Percentiles rank a stretch among this genome's conserved stretches.
phyloP scores from a whole-genome alignment of 371 early-diverging fungal species.

The Dichotomocladium elegans region DNA sequence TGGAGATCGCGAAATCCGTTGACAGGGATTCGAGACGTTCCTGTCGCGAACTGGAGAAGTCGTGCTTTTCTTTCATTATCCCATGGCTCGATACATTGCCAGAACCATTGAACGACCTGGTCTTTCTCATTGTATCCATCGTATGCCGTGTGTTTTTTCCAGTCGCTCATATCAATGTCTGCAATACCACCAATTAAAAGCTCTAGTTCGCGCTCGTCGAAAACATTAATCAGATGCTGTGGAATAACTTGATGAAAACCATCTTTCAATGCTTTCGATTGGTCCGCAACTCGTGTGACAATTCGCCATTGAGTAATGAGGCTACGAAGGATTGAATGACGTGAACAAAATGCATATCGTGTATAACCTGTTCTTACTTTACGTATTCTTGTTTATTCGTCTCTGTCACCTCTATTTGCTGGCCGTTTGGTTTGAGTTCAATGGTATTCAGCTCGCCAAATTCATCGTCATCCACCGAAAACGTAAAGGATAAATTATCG shows the following conservation, averaged over 20 bases:
- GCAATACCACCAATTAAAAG: slow-evolving; percentile 95
- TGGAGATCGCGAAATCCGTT: slow-evolving; percentile 98
- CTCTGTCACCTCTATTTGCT: slow-evolving; percentile 89
- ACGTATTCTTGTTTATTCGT: slow-evolving; percentile 96
- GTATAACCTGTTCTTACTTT: slow-evolving; percentile 39
- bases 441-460: slow-evolving; percentile 88
- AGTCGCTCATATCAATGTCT: slow-evolving; percentile 98
- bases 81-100: slow-evolving; percentile 86
- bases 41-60: slow-evolving; percentile 96
- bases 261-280: slow-evolving; percentile 86
- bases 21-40: slow-evolving; percentile 96
- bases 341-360: background rate
- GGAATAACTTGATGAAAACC: slow-evolving; percentile 97
- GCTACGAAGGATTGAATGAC: slow-evolving; percentile 12
- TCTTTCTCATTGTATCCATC: slow-evolving; percentile 93
- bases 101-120: slow-evolving; percentile 95
- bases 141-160: slow-evolving; percentile 98
- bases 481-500: slow-evolving; percentile 84
- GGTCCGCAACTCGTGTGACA: slow-evolving; percentile 85
- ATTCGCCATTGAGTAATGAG: slow-evolving; percentile 83
- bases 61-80: slow-evolving; percentile 92
- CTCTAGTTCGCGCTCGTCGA: slow-evolving; percentile 97
- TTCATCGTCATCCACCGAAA: slow-evolving; percentile 86
- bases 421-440: slow-evolving; percentile 87
- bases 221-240: slow-evolving; percentile 86